Base-by-base conservation (phyloP, 1,284 basidiomycete species). In the Microbotryum saponariae region DNA sequence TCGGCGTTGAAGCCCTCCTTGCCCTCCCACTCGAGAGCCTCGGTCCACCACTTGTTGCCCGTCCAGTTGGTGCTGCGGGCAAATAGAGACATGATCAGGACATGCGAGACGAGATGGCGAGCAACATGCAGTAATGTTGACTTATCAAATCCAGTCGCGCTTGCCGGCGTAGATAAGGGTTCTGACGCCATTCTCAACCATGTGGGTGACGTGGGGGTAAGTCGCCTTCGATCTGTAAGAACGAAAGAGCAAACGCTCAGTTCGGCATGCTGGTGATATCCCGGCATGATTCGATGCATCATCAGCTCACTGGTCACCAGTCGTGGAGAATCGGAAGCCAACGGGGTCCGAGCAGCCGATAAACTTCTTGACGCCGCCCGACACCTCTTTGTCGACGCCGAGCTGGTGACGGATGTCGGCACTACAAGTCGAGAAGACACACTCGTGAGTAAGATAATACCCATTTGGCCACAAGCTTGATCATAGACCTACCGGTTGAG, bases 101-200 rank as follows among this genome's bases (percentile, higher is more conserved):
- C 18, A 51, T 42, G 31, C 20, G 51, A 29, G 33, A 44, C 23
- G n/a, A 29, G 14, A 50, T 18, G 23, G 52, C 60, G 21, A 2
- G 56, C 48, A 66, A 59, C 25, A 64, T 3, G 16, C 16, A 18
- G 16, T 42, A 6, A 16, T 6, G 37, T 42, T 6, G 37, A 42
- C 37, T 42, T 42, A 42, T 42, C 37, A 42, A 46, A 56, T 56
- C 54, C 27, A 61, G 54, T 72, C 70, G 2, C 61, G 54, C 14
- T 62, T 64, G 42, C 71, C 71, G 21, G 63, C 59, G 61, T 72
- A 72, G 31, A 72, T 33, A n/a, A 71, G 59, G 16, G 62, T 62
- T 1, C 56, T 23, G 31, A 70, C 50, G 18, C 66, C 63, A 46
- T 65, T 64, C 20, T 68, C 58, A 25, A 70, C 58, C n/a, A 68